Evolutionary conservation across 2,329 filamentous ascomycete genomes (phyloP).

Genomic region (Amphichorda felina): DNA sequence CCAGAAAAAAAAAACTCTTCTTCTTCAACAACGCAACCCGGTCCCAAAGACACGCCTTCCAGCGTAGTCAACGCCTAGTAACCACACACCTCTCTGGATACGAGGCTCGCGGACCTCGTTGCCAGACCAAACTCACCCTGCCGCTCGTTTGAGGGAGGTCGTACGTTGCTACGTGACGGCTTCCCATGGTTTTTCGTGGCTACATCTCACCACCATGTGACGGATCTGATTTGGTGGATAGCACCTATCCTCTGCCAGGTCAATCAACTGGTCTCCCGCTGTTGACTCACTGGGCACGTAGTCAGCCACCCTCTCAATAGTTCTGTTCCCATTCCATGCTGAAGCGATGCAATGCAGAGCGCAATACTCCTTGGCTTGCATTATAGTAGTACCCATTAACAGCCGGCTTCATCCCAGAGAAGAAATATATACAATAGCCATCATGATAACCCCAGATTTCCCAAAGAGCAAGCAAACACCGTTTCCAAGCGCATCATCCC

Average conservation of each 20-base stretch:
- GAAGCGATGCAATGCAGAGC: no score
- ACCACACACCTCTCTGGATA: background rate
- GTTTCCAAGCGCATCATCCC: background rate
- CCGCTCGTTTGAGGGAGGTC: constrained; percentile 33
- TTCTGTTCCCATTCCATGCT: no score
- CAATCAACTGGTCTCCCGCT: no score
- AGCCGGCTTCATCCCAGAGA: background rate
- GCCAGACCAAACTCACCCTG: constrained; percentile 21
- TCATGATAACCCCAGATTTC: background rate
- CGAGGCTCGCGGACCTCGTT: constrained; percentile 9
- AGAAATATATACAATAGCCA: background rate
- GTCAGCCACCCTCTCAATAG: no score
- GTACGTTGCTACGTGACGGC: constrained; percentile 24
- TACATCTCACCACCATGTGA: constrained; percentile 14
- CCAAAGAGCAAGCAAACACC: background rate
- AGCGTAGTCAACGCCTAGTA: background rate
- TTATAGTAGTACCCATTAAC: no score
- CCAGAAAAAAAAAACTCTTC: background rate
- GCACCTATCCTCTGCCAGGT: no score
- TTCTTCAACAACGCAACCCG: constrained; percentile 18
- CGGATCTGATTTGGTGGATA: no score
- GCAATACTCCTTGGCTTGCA: no score
- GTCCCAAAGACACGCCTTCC: constrained; percentile 5
- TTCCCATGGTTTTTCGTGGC: constrained; percentile 31
- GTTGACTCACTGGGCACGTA: no score